Evolutionary conservation across 495 filamentous ascomycete genomes (phyloP).

Genomic region (Penicillium riverlandense): DNA sequence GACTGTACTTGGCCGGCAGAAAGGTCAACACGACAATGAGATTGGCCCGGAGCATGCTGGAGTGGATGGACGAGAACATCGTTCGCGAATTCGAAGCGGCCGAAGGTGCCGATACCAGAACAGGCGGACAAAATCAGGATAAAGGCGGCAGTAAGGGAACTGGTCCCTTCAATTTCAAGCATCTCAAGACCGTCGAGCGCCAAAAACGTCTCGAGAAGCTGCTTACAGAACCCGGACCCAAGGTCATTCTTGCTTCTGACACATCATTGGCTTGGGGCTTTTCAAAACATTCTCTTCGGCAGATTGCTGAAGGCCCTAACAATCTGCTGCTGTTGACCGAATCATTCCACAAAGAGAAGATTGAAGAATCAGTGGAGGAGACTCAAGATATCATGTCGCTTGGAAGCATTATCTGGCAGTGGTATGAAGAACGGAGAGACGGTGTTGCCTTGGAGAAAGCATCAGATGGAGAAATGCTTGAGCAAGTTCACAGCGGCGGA

Average conservation of each 20-base stretch:
- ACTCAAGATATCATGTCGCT: conserved; percentile 32
- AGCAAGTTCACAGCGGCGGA: conserved; percentile 60
- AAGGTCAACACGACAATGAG: conserved; percentile 77
- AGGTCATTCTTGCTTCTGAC: conserved; percentile 88
- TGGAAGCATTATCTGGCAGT: conserved; percentile 59
- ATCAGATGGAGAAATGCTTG: conserved; percentile 52
- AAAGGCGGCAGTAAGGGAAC: conserved; percentile 38
- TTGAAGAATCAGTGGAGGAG: conserved; percentile 23
- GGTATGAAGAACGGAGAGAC: conserved; percentile 61
- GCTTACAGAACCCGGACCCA: conserved; percentile 41
- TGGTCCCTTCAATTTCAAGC: conserved; percentile 85
- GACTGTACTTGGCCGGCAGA: conserved; percentile 74
- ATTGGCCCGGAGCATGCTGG: conserved; percentile 88
- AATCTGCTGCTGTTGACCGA: conserved; percentile 88
- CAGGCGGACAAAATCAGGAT: conserved; percentile 25
- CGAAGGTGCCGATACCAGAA: conserved; percentile 38
- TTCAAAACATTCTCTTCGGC: conserved; percentile 73
- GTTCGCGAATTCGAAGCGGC: conserved; percentile 84
- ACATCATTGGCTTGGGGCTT: conserved; percentile 91
- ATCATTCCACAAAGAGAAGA: conserved; percentile 36
- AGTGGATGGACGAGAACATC: conserved; percentile 98
- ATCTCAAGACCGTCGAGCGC: conserved; percentile 72
- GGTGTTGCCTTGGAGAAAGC: conserved; percentile 53
- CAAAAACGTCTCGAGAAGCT: conserved; percentile 65
- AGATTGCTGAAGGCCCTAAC: conserved; percentile 62